phyloP scores from a whole-genome alignment of 202 grass and related monocot genomes.

The Musa balbisiana region DNA sequence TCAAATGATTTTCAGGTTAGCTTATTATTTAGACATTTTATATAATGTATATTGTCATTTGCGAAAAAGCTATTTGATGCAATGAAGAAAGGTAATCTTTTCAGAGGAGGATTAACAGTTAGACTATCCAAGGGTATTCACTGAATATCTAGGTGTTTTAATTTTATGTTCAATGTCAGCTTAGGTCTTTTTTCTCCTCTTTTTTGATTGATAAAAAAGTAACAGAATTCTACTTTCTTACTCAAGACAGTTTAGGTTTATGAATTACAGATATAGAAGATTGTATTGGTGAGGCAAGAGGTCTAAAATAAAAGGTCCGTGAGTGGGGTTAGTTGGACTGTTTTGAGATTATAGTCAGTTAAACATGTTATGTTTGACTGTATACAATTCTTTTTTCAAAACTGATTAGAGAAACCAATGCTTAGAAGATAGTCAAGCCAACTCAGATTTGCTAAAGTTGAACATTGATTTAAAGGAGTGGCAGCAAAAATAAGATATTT shows the following conservation, averaged over 20 bases:
- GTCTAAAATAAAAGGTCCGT: background rate
- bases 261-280: background rate
- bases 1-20: conserved; percentile 91
- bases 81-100: too few species aligned
- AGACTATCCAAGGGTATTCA: too few species aligned
- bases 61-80: too few species aligned
- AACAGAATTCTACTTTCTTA: background rate
- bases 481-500: background rate
- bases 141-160: too few species aligned
- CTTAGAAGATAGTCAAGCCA: background rate
- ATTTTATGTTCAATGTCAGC: too few species aligned
- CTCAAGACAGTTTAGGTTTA: background rate
- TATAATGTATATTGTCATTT: background rate
- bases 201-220: too few species aligned
- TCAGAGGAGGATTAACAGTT: too few species aligned
- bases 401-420: background rate
- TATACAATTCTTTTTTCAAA: background rate
- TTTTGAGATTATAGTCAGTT: background rate
- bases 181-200: too few species aligned
- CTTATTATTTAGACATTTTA: background rate
- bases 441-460: background rate
- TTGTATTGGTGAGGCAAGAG: background rate
- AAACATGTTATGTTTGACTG: background rate
- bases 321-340: background rate
- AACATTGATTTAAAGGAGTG: background rate